Conservation (phyloP, 805 yeast genomes). For the Kuraishia piskuri region DNA sequence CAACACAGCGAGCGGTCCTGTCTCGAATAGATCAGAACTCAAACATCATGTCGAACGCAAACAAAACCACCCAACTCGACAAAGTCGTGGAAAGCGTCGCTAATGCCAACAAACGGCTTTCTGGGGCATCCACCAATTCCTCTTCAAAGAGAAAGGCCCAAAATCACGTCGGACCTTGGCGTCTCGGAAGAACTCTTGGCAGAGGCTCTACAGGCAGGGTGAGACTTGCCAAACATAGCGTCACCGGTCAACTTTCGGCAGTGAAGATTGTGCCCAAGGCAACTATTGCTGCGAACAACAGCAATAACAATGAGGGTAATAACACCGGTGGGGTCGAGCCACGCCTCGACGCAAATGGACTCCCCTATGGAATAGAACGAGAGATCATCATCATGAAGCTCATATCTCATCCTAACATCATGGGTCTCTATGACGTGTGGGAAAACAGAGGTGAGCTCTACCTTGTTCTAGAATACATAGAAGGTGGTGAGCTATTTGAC, state of each 20-base stretch:
- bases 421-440: constrained; percentile 81
- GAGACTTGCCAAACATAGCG: constrained; percentile 58
- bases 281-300: constrained; percentile 24
- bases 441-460: constrained; percentile 77
- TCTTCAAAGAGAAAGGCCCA: constrained; percentile 26
- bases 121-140: constrained; percentile 34
- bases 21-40: background rate
- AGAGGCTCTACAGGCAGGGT: constrained; percentile 82
- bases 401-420: constrained; percentile 67
- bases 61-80: constrained; percentile 40
- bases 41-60: background rate
- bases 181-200: constrained; percentile 69
- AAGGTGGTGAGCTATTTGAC: constrained; percentile 95
- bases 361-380: constrained; percentile 80
- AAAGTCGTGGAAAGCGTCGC: constrained; percentile 31
- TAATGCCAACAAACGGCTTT: constrained; percentile 26
- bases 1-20: background rate
- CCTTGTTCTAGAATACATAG: constrained; percentile 88
- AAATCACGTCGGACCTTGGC: constrained; percentile 70
- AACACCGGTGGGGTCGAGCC: constrained; percentile 13
- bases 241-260: constrained; percentile 71
- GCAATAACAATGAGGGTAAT: constrained; percentile 11
- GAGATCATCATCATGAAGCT: constrained; percentile 83
- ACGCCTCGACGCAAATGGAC: constrained; percentile 38
- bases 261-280: constrained; percentile 75